phyloP scores from a whole-genome alignment of 768 basidiomycete genomes.

The Suillus alpinus region DNA sequence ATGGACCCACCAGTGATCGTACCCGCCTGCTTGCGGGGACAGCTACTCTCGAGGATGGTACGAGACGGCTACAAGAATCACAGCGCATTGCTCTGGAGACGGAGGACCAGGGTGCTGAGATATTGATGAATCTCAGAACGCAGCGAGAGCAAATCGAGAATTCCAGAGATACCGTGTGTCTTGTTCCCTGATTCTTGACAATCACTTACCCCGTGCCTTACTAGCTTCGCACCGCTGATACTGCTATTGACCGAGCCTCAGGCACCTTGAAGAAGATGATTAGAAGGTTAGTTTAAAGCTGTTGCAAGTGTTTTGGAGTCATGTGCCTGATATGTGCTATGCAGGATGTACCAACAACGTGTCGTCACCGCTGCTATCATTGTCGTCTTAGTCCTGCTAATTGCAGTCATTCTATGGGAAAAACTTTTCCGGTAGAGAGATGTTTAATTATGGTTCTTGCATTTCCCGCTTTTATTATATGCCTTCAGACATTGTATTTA shows the following conservation, averaged over 20 bases:
- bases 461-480: conserved; percentile 14
- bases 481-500: conserved; percentile 24
- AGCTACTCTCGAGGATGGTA: conserved; percentile 76
- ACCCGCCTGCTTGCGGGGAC: conserved; percentile 80
- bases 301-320: conserved; percentile 6
- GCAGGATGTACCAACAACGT: conserved; percentile 96
- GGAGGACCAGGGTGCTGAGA: conserved; percentile 92
- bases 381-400: conserved; percentile 77
- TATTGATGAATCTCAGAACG: conserved; percentile 75
- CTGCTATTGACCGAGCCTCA: conserved; percentile 86
- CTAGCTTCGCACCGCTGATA: conserved; percentile 83
- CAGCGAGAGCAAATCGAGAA: conserved; percentile 97
- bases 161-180: conserved; percentile 74
- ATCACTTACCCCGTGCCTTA: background rate
- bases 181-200: background rate
- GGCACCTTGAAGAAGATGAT: conserved; percentile 96
- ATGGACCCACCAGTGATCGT: conserved; percentile 67
- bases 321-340: conserved; percentile 28
- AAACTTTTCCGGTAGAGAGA: conserved; percentile 52
- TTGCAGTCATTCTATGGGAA: conserved; percentile 76
- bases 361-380: conserved; percentile 87
- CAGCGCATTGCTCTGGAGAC: conserved; percentile 94
- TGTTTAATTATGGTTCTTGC: conserved; percentile 14
- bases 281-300: conserved; percentile 61
- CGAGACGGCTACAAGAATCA: conserved; percentile 81